Conservation (phyloP, 2,329 filamentous ascomycete species). For the Fusarium multiceps region DNA sequence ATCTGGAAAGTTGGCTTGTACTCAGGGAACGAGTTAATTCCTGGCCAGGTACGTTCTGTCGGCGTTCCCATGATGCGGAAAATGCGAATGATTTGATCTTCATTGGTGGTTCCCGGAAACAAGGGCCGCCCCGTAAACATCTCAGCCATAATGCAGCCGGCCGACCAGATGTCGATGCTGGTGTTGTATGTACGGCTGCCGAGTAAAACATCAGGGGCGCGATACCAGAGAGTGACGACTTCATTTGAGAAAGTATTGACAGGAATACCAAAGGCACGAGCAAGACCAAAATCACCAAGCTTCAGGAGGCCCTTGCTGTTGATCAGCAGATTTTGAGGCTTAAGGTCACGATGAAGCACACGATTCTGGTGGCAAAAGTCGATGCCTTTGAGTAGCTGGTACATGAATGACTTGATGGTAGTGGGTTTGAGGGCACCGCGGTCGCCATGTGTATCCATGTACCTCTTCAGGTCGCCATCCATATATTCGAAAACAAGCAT, state of each 20-base stretch:
- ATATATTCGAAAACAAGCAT: conserved; percentile 99
- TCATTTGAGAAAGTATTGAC: conserved; percentile 99
- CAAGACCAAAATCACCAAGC: conserved; percentile 93
- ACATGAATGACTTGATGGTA: conserved; percentile 99
- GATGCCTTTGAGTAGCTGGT: conserved; percentile 93
- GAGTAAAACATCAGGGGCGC: conserved; percentile 93
- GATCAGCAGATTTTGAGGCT: conserved; percentile 96
- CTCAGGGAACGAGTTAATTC: conserved; percentile 94
- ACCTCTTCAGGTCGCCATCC: conserved; percentile 98
- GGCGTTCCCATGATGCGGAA: conserved; percentile 99
- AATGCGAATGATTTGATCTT: conserved; percentile 96
- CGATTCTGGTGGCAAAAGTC: conserved; percentile 98
- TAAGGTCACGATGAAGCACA: conserved; percentile 93
- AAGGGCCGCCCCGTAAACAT: conserved; percentile 97
- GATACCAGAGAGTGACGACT: conserved; percentile 97
- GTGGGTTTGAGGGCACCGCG: conserved; percentile 86
- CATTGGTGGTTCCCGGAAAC: conserved; percentile 97
- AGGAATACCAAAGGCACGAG: conserved; percentile 93
- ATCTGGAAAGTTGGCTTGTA: conserved; percentile 97
- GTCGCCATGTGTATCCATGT: conserved; percentile 95
- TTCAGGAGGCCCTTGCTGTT: conserved; percentile 92
- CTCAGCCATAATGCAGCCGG: conserved; percentile 99
- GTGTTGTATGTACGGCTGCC: conserved; percentile 98
- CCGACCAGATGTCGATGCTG: conserved; percentile 99
- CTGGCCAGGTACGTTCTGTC: conserved; percentile 94